Percentiles rank a stretch among this genome's conserved stretches.
Evolutionary conservation across 192 early-diverging fungal genomes (phyloP).

Genomic region (Rhizophagus sp.): DNA sequence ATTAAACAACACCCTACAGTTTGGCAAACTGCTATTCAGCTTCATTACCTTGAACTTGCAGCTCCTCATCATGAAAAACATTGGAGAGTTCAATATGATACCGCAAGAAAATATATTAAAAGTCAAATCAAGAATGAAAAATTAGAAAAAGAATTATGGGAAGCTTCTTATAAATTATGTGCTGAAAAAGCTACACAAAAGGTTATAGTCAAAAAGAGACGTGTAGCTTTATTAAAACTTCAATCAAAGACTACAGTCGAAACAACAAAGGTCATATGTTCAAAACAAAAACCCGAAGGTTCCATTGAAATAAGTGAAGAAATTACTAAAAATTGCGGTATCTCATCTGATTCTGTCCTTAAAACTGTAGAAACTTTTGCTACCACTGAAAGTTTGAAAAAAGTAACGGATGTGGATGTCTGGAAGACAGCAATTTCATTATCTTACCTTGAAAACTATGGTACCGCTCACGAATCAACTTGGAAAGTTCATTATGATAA

Average conservation of each 20-base stretch:
- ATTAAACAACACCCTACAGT: neutral
- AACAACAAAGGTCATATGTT: neutral
- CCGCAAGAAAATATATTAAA: neutral
- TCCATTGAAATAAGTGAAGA: neutral
- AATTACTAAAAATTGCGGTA: neutral
- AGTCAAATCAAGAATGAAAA: neutral
- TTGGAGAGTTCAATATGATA: neutral
- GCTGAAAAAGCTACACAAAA: neutral
- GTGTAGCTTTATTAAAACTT: neutral
- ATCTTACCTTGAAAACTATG: neutral
- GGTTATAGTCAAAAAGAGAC: neutral
- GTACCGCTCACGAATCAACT: neutral
- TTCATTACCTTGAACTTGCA: neutral
- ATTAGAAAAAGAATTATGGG: slow-evolving; percentile 7
- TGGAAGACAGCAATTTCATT: neutral
- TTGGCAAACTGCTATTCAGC: neutral
- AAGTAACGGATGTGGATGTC: neutral
- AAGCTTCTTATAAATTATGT: neutral
- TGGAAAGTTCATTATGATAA: neutral
- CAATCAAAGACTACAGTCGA: neutral
- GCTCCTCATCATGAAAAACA: neutral
- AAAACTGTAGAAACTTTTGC: neutral
- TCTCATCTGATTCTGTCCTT: neutral
- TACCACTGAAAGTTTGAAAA: neutral
- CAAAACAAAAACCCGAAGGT: neutral